Percentiles rank a stretch among this genome's conserved stretches.
Conservation (phyloP, 1,284 basidiomycete species). For the Leccinum fallax region DNA sequence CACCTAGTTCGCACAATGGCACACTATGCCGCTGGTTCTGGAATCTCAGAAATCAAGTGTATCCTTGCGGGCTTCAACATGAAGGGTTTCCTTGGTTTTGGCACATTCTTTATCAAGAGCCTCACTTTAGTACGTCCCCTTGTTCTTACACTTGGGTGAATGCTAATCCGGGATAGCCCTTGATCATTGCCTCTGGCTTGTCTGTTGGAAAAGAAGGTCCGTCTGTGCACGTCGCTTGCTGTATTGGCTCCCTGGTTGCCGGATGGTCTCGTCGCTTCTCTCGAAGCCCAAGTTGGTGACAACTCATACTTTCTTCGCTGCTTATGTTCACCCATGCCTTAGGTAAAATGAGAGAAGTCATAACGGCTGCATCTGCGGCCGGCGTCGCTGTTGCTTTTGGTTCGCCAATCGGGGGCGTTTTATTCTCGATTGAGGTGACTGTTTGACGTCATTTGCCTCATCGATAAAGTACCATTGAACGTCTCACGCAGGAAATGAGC, state of each 20-base stretch:
- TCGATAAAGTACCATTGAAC: slow-evolving; percentile 6
- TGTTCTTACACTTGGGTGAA: slow-evolving; percentile 1
- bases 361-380: slow-evolving; percentile 95
- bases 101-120: slow-evolving; percentile 91
- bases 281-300: slow-evolving; percentile 77
- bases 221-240: slow-evolving; percentile 96
- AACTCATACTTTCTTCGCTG: slow-evolving; percentile 3
- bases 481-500: slow-evolving; percentile 87
- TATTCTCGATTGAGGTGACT: slow-evolving; percentile 84
- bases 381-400: slow-evolving; percentile 98
- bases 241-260: slow-evolving; percentile 88
- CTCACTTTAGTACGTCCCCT: slow-evolving; percentile 74
- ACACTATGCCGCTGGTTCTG: slow-evolving; percentile 95
- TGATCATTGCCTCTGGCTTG: slow-evolving; percentile 96
- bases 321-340: slow-evolving; percentile 12
- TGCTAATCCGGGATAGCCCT: slow-evolving; percentile 58
- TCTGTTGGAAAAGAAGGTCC: slow-evolving; percentile 99
- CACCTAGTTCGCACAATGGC: slow-evolving; percentile 89
- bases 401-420: slow-evolving; percentile 94
- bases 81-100: slow-evolving; percentile 90
- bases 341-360: slow-evolving; percentile 96
- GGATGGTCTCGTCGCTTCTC: slow-evolving; percentile 82
- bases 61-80: slow-evolving; percentile 97
- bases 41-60: slow-evolving; percentile 99
- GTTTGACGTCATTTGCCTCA: slow-evolving; percentile 1